A percentile compares a stretch with the other conserved stretches of the same genome.
phyloP scores from a whole-genome alignment of 1,284 basidiomycete species.

The Heterobasidion irregulare region DNA sequence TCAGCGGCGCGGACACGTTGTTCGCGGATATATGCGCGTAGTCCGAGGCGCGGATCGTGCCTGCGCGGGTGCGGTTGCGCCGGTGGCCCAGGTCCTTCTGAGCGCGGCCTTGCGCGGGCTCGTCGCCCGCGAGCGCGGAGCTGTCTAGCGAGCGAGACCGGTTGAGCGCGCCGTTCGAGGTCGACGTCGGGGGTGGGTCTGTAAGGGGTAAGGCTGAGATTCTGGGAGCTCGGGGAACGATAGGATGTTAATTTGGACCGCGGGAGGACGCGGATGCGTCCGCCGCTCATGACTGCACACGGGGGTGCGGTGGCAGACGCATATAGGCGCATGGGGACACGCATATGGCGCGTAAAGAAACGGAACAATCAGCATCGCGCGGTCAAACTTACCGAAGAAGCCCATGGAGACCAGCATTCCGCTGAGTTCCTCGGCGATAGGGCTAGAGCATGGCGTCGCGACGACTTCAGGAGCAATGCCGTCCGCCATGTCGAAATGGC shows the following conservation, averaged over 20 bases:
- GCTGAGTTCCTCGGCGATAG: constrained; percentile 6
- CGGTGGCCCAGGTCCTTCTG: constrained; percentile 14
- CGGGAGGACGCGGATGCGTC: too few relatives aligned
- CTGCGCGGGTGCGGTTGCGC: constrained; percentile 35
- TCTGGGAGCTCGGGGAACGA: background rate
- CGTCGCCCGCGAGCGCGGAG: background rate
- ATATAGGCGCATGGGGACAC: constrained; percentile 3
- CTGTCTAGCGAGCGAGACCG: constrained; percentile 9
- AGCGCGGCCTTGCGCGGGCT: background rate
- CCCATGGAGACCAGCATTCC: constrained; percentile 9
- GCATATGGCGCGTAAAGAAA: background rate
- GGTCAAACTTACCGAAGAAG: constrained; percentile 8
- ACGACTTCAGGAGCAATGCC: background rate
- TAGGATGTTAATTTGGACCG: too few relatives aligned
- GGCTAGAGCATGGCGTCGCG: constrained; percentile 3
- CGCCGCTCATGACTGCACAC: too few relatives aligned
- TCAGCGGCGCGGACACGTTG: background rate
- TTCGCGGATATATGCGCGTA: constrained; percentile 16
- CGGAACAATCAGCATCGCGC: background rate
- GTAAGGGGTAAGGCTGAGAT: background rate
- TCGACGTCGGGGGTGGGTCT: background rate
- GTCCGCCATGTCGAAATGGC: background rate
- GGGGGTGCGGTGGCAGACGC: background rate
- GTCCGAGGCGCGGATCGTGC: constrained; percentile 41
- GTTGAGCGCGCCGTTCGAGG: background rate